These are phyloP conservation scores for Coniochaeta hoffmannii DNA, from an alignment of 2,329 filamentous ascomycete species.

Conservation along the genomic window DNA sequence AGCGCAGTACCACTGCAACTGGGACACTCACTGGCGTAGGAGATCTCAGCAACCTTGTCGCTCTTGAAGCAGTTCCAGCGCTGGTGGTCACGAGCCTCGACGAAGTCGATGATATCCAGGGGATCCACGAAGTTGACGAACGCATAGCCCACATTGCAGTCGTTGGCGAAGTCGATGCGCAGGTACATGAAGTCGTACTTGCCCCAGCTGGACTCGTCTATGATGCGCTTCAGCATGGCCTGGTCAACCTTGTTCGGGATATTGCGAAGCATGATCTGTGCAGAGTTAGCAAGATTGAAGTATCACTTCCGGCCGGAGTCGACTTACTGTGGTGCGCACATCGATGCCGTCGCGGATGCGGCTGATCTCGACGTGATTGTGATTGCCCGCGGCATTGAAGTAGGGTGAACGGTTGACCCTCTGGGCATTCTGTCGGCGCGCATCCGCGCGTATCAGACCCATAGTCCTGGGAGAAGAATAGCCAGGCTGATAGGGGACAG, in stretches of 20 bases:
- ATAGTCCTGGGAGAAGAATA: conserved; percentile 26
- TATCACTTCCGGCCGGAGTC: neutral
- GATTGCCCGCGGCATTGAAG: conserved; percentile 41
- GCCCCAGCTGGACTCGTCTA: conserved; percentile 72
- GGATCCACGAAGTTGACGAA: conserved; percentile 92
- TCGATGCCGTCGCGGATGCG: conserved; percentile 60
- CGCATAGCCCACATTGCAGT: conserved; percentile 90
- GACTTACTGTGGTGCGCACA: conserved; percentile 64
- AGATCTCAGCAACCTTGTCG: conserved; percentile 81
- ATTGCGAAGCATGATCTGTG: conserved; percentile 85
- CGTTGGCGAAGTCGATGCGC: conserved; percentile 78
- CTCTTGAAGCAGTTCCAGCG: conserved; percentile 76
- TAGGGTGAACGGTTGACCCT: conserved; percentile 37
- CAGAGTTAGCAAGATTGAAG: conserved; percentile 5
- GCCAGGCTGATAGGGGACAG: conserved; percentile 22
- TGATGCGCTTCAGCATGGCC: conserved; percentile 65
- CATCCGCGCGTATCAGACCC: conserved; percentile 22
- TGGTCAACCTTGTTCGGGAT: conserved; percentile 87
- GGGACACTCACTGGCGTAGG: conserved; percentile 74
- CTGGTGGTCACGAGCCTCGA: conserved; percentile 61
- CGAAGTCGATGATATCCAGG: conserved; percentile 67
- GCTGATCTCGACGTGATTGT: conserved; percentile 55
- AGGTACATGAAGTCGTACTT: conserved; percentile 94
- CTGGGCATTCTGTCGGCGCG: conserved; percentile 41
- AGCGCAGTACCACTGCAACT: neutral